phyloP scores from a whole-genome alignment of 2,329 filamentous ascomycete species.

The Tolypocladium pustulatum region DNA sequence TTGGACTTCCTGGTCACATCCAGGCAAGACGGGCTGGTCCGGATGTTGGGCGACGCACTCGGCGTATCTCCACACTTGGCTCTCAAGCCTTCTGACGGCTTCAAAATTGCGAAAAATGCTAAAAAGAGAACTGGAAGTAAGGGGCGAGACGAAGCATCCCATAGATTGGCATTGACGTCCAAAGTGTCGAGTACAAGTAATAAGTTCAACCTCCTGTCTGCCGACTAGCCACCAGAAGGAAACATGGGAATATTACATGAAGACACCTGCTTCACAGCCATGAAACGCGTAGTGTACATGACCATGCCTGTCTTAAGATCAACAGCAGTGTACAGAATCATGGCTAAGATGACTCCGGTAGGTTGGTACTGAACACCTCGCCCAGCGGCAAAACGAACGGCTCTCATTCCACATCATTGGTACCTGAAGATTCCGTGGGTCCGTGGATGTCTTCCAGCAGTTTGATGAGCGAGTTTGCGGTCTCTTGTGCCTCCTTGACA shows the following conservation, averaged over 20 bases:
- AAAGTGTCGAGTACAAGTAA: slow-evolving; percentile 1
- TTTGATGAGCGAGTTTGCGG: slow-evolving; percentile 12
- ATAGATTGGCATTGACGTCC: background rate
- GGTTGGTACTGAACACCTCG: background rate
- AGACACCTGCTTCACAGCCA: background rate
- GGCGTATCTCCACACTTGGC: slow-evolving; percentile 1
- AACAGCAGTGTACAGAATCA: background rate
- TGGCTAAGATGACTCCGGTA: background rate
- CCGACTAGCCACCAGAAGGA: slow-evolving; percentile 1
- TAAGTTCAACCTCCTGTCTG: slow-evolving; percentile 7
- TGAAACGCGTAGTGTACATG: too few species aligned
- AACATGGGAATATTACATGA: background rate
- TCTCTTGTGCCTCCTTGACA: slow-evolving; percentile 22
- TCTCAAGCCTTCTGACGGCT: background rate
- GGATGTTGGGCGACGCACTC: slow-evolving; percentile 10
- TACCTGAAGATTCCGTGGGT: slow-evolving; percentile 1
- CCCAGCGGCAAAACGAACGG: background rate
- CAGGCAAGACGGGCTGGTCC: slow-evolving; percentile 4
- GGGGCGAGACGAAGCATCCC: background rate
- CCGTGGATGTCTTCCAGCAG: slow-evolving; percentile 26
- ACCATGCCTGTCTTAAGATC: background rate
- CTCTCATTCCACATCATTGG: background rate
- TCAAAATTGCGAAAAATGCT: background rate
- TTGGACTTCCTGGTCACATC: slow-evolving; percentile 10
- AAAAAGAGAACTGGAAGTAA: slow-evolving; percentile 1